phyloP scores from a whole-genome alignment of 2,329 filamentous ascomycete genomes.

The Sarocladium kiliense region DNA sequence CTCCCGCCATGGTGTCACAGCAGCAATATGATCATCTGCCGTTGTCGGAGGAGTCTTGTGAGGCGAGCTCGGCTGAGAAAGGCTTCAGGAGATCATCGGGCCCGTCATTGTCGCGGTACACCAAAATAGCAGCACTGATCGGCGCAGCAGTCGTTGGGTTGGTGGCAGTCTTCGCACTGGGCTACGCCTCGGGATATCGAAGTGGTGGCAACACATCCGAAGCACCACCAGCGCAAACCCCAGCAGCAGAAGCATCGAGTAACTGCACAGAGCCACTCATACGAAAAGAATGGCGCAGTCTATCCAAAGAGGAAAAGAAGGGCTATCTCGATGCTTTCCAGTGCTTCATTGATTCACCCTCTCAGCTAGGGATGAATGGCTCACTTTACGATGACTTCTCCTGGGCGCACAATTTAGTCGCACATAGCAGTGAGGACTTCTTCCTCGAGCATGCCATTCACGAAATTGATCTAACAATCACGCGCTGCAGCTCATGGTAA shows the following conservation, averaged over 20 bases:
- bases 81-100: neutral
- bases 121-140: neutral
- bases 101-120: neutral
- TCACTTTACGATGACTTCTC: constrained; percentile 15
- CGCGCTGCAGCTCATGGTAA: constrained; percentile 9
- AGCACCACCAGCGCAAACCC: neutral
- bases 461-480: neutral
- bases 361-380: constrained; percentile 12
- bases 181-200: neutral
- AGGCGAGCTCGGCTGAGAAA: neutral
- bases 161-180: neutral
- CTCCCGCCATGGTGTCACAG: neutral
- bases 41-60: neutral
- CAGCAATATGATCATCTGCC: neutral
- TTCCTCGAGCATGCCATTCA: neutral
- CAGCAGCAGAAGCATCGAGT: neutral
- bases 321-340: constrained; percentile 13
- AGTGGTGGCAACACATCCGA: neutral
- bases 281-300: constrained; percentile 12
- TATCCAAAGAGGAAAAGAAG: constrained; percentile 11
- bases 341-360: constrained; percentile 13
- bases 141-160: neutral
- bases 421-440: constrained; percentile 13
- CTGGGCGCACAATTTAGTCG: constrained; percentile 14
- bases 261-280: constrained; percentile 10